Base-by-base conservation (phyloP, 1,139 yeast genomes). In the Geotrichum aggregatum region DNA sequence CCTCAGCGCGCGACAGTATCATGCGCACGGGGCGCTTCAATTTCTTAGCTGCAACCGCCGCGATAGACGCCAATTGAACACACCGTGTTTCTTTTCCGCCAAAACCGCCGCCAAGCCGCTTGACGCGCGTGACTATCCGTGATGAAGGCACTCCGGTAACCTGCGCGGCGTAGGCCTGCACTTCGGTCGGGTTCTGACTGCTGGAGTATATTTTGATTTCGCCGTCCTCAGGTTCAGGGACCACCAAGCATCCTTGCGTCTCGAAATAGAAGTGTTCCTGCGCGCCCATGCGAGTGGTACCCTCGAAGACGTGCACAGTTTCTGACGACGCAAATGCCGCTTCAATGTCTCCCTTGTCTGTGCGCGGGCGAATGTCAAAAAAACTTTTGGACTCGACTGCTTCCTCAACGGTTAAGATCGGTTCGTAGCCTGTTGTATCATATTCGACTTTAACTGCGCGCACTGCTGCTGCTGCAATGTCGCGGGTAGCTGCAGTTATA, bases 101-200 rank as follows among this genome's bases (percentile, higher is more conserved):
- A 56, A 81, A 74, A 0, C 86, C 86, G 35, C 86, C 86, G 22
- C 85, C 86, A 14, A 81, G 64, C 51, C 86, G 68, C 57, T 74
- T 74, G 24, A 68, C 74, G 10, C 71, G 60, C 18, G 65, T 66
- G 10, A 74, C 76, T 47, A 74, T 64, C 34, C 72, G 65, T 28
- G 69, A 64, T 3, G 72, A 64, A 2, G 76, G 75, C 14, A 73
- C 71, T 5, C 73, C 75, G 5, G 73, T 64, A 5, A 69, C 71
- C 35, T 71, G 68, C 1, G 76, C 74, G 6, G 71, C 74, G 47
- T 66, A 66, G 36, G 65, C 64, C 54, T 74, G 77, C 1, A 75
- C 66, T 54, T 73, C 77, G 5, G 69, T 63, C 3, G 77, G 76
- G 53, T 72, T 73, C 57, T 74, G 77, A 1, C 75, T 64, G 11